Percentiles rank a stretch among this genome's conserved stretches.
phyloP scores from a whole-genome alignment of 345 rosid species.

The Ailanthus altissimus region DNA sequence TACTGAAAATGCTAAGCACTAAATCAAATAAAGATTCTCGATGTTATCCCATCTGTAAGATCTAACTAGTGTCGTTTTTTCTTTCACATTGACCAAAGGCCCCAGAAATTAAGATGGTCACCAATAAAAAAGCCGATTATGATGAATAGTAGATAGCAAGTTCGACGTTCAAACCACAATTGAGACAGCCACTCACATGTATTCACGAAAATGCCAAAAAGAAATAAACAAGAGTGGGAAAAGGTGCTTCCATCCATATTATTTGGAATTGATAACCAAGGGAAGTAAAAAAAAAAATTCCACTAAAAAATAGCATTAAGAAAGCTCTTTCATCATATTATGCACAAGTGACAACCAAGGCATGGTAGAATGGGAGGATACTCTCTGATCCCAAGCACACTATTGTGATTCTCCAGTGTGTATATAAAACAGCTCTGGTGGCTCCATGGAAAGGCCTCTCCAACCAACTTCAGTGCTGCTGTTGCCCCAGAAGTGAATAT shows the following conservation, averaged over 20 bases:
- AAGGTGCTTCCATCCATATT: too few relatives aligned
- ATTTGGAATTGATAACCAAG: too few relatives aligned
- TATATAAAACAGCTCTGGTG: conserved; percentile 64
- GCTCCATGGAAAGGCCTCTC: conserved; percentile 95
- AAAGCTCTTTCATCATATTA: neutral
- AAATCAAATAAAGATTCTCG: neutral
- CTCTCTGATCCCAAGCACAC: conserved; percentile 98
- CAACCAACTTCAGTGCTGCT: conserved; percentile 85
- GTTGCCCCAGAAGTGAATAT: conserved; percentile 97
- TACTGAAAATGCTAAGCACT: neutral
- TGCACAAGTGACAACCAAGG: neutral
- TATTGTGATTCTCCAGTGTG: conserved; percentile 93
- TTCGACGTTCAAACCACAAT: too few relatives aligned
- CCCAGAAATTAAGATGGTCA: too few relatives aligned
- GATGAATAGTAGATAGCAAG: too few relatives aligned
- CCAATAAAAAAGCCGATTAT: too few relatives aligned
- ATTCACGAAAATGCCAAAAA: too few relatives aligned
- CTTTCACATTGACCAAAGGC: too few relatives aligned
- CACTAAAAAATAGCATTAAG: neutral
- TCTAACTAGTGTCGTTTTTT: neutral
- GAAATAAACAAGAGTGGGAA: too few relatives aligned
- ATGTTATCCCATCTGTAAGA: neutral
- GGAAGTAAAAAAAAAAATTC: neutral
- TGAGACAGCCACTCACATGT: too few relatives aligned
- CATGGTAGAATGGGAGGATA: conserved; percentile 46